These are phyloP conservation scores for Myxozyma nipponensis DNA, from an alignment of 805 yeast genomes.

Conservation along the genomic window DNA sequence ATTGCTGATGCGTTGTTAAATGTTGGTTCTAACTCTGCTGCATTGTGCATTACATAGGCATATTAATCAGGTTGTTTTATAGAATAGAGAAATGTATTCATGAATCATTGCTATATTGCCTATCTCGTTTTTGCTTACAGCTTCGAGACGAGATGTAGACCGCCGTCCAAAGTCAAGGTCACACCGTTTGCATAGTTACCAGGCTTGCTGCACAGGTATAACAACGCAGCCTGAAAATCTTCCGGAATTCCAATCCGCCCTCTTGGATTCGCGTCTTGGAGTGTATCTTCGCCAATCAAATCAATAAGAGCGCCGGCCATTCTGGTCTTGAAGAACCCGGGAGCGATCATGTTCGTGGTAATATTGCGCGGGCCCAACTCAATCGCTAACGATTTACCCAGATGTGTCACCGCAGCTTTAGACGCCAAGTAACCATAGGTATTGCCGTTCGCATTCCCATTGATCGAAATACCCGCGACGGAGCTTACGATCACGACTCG, in stretches of 20 bases:
- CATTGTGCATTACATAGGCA: too few species aligned
- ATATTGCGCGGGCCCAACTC: conserved; percentile 65
- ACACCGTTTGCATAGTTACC: conserved; percentile 63
- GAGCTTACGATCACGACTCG: conserved; percentile 66
- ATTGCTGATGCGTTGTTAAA: too few species aligned
- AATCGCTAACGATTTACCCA: conserved; percentile 59
- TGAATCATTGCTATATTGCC: background rate
- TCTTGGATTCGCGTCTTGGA: conserved; percentile 54
- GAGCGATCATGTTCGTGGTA: conserved; percentile 67
- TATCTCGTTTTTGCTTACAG: conserved; percentile 16
- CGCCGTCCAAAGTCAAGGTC: conserved; percentile 70
- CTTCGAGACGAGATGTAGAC: conserved; percentile 46
- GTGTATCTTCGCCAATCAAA: conserved; percentile 48
- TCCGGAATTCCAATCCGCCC: conserved; percentile 58
- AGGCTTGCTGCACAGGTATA: conserved; percentile 56
- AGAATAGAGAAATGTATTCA: background rate
- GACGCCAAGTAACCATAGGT: conserved; percentile 71
- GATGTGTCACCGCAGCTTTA: conserved; percentile 69
- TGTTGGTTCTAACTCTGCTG: too few species aligned
- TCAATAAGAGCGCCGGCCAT: conserved; percentile 65
- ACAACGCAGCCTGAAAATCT: conserved; percentile 53
- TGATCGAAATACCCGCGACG: conserved; percentile 47
- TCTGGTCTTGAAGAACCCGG: conserved; percentile 73
- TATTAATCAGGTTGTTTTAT: background rate
- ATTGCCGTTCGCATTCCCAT: conserved; percentile 37